Base-by-base conservation (phyloP, 2,329 filamentous ascomycete species). In the Fusarium pininemorale region DNA sequence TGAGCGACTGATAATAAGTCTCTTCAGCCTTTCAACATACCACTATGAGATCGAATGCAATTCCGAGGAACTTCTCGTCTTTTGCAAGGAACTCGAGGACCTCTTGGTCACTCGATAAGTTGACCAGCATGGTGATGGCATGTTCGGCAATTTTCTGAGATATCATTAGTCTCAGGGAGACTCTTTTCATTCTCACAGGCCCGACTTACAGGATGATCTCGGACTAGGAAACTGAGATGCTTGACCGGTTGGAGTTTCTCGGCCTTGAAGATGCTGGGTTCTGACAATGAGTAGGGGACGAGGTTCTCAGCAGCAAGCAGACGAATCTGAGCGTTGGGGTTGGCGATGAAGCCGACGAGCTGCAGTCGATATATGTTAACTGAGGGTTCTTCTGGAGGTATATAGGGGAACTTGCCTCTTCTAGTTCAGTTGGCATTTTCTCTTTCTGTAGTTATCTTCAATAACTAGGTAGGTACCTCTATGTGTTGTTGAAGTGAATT, bases 271-370 rank as follows among this genome's bases (percentile, higher is more conserved):
- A 98, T 89, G 1, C 87, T 85, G 1, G 93, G 92, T 74, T 98
- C 89, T 4, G 88, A 84, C 16, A 90, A 88, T 30, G 93, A 93
- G 74, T 94, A 98, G 16, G 94, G 94, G 51, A 98, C 91, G 41
- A 98, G 88, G 77, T 97, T 93, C 82, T 98, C 95, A 61, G 92
- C 90, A 55, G 95, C 95, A 75, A 96, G 88, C 81, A 94, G 91
- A 77, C 96, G 91, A 74, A 98, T 94, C 81, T 98, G 93, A 47
- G 94, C 94, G 81, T 97, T 98, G 69, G 94, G 94, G 84, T 97
- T 93, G 83, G 94, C 93, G 68, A 98, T 93, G 84, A 98, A 98
- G 81, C 95, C 94, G 70, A 98, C 94, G 61, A 98, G 90, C 94
- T 97, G 77, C 37, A 32, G 50, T 28, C 14, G 8, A n/a, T 42